Evolutionary conservation across 768 basidiomycete genomes (phyloP).

Genomic region (Russula emetica): DNA sequence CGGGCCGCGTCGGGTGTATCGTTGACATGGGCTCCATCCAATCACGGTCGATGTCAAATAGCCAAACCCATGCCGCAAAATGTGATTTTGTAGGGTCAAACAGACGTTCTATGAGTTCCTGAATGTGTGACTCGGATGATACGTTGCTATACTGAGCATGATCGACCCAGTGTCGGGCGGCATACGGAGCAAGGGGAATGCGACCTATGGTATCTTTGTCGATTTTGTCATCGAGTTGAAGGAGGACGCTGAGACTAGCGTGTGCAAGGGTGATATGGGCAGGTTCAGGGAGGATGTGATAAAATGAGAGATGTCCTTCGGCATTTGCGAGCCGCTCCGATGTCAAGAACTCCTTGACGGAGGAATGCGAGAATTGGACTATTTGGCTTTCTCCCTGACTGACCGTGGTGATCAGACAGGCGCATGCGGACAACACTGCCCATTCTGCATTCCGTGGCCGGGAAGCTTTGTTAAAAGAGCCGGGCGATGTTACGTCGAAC

Average conservation of each 20-base stretch:
- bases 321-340: neutral
- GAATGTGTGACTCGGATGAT: neutral
- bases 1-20: neutral
- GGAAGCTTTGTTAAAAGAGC: neutral
- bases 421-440: neutral
- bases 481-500: neutral
- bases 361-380: neutral
- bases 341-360: slow-evolving; percentile 1
- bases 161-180: neutral
- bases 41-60: neutral
- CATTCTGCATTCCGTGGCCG: neutral
- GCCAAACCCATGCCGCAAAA: neutral
- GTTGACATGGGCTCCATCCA: neutral
- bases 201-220: neutral
- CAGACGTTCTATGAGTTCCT: neutral
- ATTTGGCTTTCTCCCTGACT: too few species aligned
- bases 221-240: neutral
- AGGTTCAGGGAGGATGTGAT: neutral
- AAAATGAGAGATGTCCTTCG: neutral
- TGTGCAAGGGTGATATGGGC: neutral
- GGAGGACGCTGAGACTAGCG: neutral
- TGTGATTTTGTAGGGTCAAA: neutral
- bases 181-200: neutral
- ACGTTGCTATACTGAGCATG: neutral
- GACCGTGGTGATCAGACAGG: neutral